These are phyloP conservation scores for Paraphoma chrysanthemicola DNA, from an alignment of 2,329 filamentous ascomycete genomes.

Conservation along the genomic window DNA sequence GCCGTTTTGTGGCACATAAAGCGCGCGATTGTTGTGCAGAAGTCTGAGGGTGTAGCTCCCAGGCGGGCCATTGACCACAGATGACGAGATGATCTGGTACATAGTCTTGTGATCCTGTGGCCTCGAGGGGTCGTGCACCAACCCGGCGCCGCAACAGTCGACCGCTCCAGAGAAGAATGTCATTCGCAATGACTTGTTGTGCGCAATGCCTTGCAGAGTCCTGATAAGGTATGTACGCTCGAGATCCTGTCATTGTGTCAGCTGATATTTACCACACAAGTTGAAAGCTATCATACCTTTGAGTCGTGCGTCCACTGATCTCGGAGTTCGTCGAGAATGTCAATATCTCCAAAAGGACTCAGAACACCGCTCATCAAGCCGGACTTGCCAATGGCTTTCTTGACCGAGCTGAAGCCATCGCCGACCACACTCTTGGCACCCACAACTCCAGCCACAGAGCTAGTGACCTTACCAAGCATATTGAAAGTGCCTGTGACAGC, in stretches of 20 bases:
- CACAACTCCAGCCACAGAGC: slow-evolving; percentile 92
- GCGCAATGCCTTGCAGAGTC: slow-evolving; percentile 91
- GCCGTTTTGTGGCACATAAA: slow-evolving; percentile 93
- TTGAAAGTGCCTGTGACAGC: slow-evolving; percentile 97
- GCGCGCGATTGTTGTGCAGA: slow-evolving; percentile 90
- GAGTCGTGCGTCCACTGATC: slow-evolving; percentile 99
- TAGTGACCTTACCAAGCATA: slow-evolving; percentile 91
- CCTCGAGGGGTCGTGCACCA: slow-evolving; percentile 91
- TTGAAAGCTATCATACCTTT: slow-evolving; percentile 64
- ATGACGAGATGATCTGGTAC: slow-evolving; percentile 96
- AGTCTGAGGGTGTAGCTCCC: slow-evolving; percentile 87
- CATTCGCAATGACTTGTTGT: slow-evolving; percentile 95
- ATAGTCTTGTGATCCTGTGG: slow-evolving; percentile 97
- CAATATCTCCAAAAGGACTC: slow-evolving; percentile 95
- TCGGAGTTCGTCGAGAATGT: slow-evolving; percentile 89
- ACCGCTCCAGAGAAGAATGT: slow-evolving; percentile 95
- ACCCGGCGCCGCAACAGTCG: slow-evolving; percentile 87
- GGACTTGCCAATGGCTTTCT: slow-evolving; percentile 94
- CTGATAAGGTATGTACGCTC: slow-evolving; percentile 96
- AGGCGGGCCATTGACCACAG: slow-evolving; percentile 89
- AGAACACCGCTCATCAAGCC: slow-evolving; percentile 95
- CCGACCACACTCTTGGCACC: slow-evolving; percentile 93
- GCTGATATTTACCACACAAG: slow-evolving; percentile 6
- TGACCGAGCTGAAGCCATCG: slow-evolving; percentile 91
- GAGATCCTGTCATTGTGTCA: slow-evolving; percentile 67